Conservation (phyloP, 176 grass and related monocot species). For the Zea luxurians region DNA sequence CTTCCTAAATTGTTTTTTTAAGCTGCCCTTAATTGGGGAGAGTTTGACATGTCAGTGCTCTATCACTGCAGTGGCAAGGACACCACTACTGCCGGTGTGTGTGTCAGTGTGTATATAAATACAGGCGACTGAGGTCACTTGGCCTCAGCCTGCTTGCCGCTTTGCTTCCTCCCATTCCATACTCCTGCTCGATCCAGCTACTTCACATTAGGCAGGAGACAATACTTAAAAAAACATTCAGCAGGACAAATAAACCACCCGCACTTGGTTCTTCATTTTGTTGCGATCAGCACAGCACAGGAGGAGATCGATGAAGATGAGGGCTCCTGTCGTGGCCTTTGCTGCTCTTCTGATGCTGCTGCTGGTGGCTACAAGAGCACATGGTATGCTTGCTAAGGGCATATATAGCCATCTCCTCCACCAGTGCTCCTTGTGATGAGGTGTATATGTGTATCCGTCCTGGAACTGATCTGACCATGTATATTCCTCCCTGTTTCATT, state of each 20-base stretch:
- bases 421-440: neutral
- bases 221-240: neutral
- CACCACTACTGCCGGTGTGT: constrained; percentile 29
- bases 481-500: neutral
- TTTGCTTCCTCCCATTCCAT: constrained; percentile 37
- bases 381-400: constrained; percentile 50
- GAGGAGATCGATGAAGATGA: constrained; percentile 51
- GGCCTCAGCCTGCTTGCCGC: neutral
- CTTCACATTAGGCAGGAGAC: neutral
- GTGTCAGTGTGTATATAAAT: constrained; percentile 34
- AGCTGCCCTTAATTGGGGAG: constrained; percentile 24
- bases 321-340: constrained; percentile 40
- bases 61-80: constrained; percentile 17
- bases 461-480: neutral
- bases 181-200: constrained; percentile 21
- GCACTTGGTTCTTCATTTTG: constrained; percentile 1
- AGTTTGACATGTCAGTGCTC: constrained; percentile 48
- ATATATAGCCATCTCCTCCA: constrained; percentile 15
- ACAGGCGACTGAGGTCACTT: constrained; percentile 30
- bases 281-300: constrained; percentile 12
- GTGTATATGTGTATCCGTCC: neutral
- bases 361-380: constrained; percentile 46
- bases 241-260: neutral
- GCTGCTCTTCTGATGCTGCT: constrained; percentile 52
- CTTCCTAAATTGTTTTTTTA: constrained; percentile 25